Evolutionary conservation across 2,329 filamentous ascomycete species (phyloP), one percentile per base, ranked within the genome.

Genomic region (Cadophora luteo-olivacea): DNA sequence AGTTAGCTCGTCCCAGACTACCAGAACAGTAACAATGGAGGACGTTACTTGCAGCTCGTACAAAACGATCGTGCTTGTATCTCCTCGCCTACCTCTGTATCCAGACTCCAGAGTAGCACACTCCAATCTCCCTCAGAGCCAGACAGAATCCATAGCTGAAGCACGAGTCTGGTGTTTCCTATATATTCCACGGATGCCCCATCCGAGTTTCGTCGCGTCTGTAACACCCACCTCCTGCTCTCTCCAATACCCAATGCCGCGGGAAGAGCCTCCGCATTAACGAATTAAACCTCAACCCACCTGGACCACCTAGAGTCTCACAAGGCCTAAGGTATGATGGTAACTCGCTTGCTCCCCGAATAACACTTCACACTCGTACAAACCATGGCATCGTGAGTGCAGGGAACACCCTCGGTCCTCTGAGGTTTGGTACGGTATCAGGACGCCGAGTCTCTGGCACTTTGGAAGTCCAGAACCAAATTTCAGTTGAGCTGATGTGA

Each of bases 61-160:
- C 45, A n/a, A 49, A 22, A 4, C n/a, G 45, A 45, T 45, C n/a
- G 36, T 25, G 55, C 55, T 38, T 60, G 33, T 60, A 41, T n/a
- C 32, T 33, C 55, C n/a, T 60, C 32, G 32, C 54, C 54, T 41
- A 60, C 41, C 41, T 16, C 14, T 2, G 41, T 45, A 24, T 22
- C 19, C 19, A 22, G n/a, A 22, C n/a, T 49, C 19, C n/a, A n/a
- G 19, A 49, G 45, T 49, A 45, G 36, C 19, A 60, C 57, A 60
- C 57, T 45, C 57, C 33, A 60, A 60, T 60, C 12, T 60, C 57
- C 57, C 57, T 60, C 57, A 45, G n/a, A 38, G 57, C 57, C 36
- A 60, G 57, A 58, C n/a, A 58, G n/a, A 49, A 49, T 22, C 12
- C 36, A 38, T 11, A 38, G 36, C 36, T 14, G 3, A 38, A 14